These are phyloP conservation scores for Yarrowia deformans DNA, from an alignment of 805 yeast species.

Conservation along the genomic window DNA sequence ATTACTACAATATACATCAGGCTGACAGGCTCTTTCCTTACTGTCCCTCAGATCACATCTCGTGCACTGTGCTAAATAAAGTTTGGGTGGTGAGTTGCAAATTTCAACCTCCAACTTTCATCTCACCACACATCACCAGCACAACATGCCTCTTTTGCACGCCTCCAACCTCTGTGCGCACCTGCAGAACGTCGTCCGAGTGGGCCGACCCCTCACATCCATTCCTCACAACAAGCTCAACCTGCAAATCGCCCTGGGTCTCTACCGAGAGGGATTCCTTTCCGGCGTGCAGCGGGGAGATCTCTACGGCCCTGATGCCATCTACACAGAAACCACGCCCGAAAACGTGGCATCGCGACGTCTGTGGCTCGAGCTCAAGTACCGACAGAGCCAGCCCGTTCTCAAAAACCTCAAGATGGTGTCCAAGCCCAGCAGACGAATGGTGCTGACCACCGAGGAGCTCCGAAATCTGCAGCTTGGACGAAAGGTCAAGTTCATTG, in stretches of 20 bases:
- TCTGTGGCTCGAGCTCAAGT: constrained; percentile 91
- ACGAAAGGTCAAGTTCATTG: constrained; percentile 70
- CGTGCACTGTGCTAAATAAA: neutral
- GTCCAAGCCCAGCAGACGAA: constrained; percentile 84
- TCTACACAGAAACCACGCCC: constrained; percentile 69
- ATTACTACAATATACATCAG: too few species aligned
- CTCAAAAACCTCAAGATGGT: constrained; percentile 73
- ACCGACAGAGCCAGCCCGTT: constrained; percentile 80
- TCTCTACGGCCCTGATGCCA: constrained; percentile 76
- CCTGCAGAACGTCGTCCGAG: constrained; percentile 83
- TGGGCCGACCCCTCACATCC: constrained; percentile 73
- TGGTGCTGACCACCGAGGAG: constrained; percentile 67
- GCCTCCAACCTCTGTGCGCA: constrained; percentile 88
- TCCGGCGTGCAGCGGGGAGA: constrained; percentile 87
- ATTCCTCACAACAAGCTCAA: constrained; percentile 85
- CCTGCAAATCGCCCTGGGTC: constrained; percentile 79
- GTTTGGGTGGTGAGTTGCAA: constrained; percentile 11
- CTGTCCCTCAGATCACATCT: neutral
- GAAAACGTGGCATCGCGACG: constrained; percentile 86
- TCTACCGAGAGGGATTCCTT: constrained; percentile 90
- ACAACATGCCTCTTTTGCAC: constrained; percentile 81
- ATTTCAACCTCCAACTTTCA: constrained; percentile 33
- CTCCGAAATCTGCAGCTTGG: constrained; percentile 79
- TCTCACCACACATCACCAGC: constrained; percentile 30
- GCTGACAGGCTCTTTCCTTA: neutral